Evolutionary conservation across 495 filamentous ascomycete genomes (phyloP).

Genomic region (Annulohypoxylon bovei): DNA sequence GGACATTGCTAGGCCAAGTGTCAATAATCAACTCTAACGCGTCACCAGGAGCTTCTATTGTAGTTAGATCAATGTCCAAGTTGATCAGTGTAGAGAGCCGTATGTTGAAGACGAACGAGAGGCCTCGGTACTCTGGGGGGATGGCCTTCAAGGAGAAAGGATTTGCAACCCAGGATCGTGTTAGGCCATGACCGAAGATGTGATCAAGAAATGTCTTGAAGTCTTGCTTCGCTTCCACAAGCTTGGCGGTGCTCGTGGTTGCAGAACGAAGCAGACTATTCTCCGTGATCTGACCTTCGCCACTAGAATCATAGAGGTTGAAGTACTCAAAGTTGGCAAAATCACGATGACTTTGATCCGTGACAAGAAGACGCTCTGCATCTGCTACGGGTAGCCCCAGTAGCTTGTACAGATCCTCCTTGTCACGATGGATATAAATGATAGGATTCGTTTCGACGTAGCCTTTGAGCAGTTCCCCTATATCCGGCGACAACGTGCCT

Average conservation of each 20-base stretch:
- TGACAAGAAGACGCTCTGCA: constrained; percentile 63
- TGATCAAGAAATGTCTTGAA: constrained; percentile 77
- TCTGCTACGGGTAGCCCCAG: constrained; percentile 65
- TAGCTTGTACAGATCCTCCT: constrained; percentile 69
- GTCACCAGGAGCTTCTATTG: constrained; percentile 75
- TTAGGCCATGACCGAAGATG: constrained; percentile 65
- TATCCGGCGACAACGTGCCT: constrained; percentile 62
- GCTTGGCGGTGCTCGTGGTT: constrained; percentile 59
- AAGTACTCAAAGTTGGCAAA: constrained; percentile 86
- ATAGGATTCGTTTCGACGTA: constrained; percentile 75
- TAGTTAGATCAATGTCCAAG: constrained; percentile 64
- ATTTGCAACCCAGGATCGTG: constrained; percentile 69
- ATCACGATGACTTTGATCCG: constrained; percentile 63
- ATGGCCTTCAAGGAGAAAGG: constrained; percentile 77
- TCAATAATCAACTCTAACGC: constrained; percentile 78
- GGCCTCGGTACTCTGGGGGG: constrained; percentile 70
- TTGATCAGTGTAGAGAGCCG: constrained; percentile 69
- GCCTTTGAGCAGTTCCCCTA: constrained; percentile 66
- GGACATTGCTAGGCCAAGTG: constrained; percentile 62
- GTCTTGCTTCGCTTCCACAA: constrained; percentile 78
- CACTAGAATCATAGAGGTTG: constrained; percentile 67
- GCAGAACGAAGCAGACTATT: constrained; percentile 60
- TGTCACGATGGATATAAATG: constrained; percentile 76
- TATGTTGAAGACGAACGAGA: constrained; percentile 72
- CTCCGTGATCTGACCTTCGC: constrained; percentile 51